These are phyloP conservation scores for Candida koratica DNA, from an alignment of 805 yeast genomes.

Conservation along the genomic window DNA sequence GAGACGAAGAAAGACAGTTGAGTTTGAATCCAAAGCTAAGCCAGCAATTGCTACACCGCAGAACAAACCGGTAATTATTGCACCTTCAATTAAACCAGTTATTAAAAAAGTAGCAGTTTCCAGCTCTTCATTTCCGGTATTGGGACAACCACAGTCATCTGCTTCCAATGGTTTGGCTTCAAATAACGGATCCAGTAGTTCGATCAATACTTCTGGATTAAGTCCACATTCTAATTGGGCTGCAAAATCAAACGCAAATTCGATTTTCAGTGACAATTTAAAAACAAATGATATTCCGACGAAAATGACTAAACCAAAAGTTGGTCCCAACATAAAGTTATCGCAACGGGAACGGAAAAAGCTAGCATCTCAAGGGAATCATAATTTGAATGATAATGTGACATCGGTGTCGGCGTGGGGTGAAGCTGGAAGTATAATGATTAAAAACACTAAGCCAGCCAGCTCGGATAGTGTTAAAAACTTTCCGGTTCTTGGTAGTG, in stretches of 20 bases:
- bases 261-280: constrained; percentile 11
- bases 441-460: too few species aligned
- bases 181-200: not conserved
- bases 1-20: constrained; percentile 10
- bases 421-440: not conserved
- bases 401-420: not conserved
- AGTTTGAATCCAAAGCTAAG: constrained; percentile 1
- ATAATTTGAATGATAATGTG: not conserved
- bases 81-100: not conserved
- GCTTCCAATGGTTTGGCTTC: not conserved
- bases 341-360: constrained; percentile 62
- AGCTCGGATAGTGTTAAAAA: not conserved
- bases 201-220: constrained; percentile 14
- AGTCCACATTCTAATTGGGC: constrained; percentile 30
- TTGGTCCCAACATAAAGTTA: constrained; percentile 38
- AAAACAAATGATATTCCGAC: constrained; percentile 9
- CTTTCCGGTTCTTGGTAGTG: not conserved
- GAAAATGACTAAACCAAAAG: constrained; percentile 23
- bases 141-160: not conserved
- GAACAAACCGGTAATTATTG: not conserved
- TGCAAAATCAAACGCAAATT: constrained; percentile 13
- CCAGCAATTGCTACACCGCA: constrained; percentile 10
- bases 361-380: constrained; percentile 19
- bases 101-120: constrained; percentile 1
- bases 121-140: constrained; percentile 3